Evolutionary conservation across 2,329 filamentous ascomycete species (phyloP), one percentile per base, ranked within the genome.

Genomic region (Paramyrothecium sp.): DNA sequence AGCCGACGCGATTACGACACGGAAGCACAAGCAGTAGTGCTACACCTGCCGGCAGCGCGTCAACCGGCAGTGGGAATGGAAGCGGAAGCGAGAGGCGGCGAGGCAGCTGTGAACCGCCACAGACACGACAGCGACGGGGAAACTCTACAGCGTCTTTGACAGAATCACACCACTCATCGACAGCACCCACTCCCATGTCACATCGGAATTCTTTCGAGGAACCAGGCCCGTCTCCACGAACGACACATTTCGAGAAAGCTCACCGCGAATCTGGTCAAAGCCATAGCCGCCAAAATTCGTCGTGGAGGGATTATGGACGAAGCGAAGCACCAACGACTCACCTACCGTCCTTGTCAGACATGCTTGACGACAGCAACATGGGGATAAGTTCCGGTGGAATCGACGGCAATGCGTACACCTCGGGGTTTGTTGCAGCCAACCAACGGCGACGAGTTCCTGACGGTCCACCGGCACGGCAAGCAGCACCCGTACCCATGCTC

Each of bases 311-410:
- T 47, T 55, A 65, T 57, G 56, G 53, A 3, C 61, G 62, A 17
- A 60, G 20, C 21, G 69, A 70, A 2, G 20, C 59, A 50, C 41
- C 65, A 20, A 72, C 74, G 13, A 71, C 72, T 33, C 71, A 72
- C 34, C 68, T 83, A 3, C 80, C 80, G 4, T 78, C 78, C 0
- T 63, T 82, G 7, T 80, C 77, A 2, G 77, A 81, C 57, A 73
- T 82, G 64, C 71, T 82, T 33, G 78, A 78, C n/a, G 67, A 71
- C 49, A 69, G 71, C 3, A 60, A 57, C 51, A 63, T 60, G 54
- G 56, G 55, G 3, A 60, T 65, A 12, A 34, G 58, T 16, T 53
- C 58, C 3, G 60, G 63, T 7, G 64, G 53, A n/a, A 60, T 58
- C 4, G 66, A 68, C 21, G 56, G 56, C 3, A 67, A 61, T 26